These are phyloP conservation scores for Neurospora hispaniola DNA, from an alignment of 495 filamentous ascomycete species.

Conservation along the genomic window DNA sequence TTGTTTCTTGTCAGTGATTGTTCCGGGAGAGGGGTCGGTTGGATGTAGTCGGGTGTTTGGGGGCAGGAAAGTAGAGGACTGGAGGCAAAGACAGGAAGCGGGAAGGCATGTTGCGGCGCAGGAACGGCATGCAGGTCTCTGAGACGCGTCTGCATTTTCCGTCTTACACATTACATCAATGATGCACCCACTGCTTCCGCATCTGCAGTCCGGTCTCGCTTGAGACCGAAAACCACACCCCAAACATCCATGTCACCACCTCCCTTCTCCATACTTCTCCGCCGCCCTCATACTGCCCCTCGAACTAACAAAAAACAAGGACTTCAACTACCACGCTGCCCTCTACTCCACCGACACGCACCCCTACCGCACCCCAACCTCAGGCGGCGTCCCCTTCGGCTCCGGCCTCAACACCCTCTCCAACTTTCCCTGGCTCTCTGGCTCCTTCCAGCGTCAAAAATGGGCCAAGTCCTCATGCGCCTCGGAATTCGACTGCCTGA, in stretches of 20 bases:
- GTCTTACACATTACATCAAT: background rate
- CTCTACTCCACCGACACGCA: conserved; percentile 46
- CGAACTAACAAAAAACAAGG: conserved; percentile 15
- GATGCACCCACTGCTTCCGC: background rate
- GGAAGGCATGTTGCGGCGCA: background rate
- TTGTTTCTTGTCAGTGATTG: background rate
- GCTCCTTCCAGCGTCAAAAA: conserved; percentile 41
- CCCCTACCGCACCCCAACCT: conserved; percentile 47
- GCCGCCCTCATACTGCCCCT: background rate
- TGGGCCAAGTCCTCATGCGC: conserved; percentile 48
- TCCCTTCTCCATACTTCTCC: background rate
- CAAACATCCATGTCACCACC: too few relatives aligned
- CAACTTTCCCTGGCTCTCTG: conserved; percentile 37
- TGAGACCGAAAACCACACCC: background rate
- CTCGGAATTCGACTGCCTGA: conserved; percentile 46
- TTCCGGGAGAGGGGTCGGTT: background rate
- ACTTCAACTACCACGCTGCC: conserved; percentile 55
- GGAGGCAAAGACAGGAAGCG: background rate
- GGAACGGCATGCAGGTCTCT: too few relatives aligned
- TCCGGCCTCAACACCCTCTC: conserved; percentile 51
- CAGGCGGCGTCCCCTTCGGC: conserved; percentile 49
- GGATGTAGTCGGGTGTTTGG: background rate
- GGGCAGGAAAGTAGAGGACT: background rate
- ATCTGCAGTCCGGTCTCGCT: background rate
- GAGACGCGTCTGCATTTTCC: background rate